Base-by-base conservation (phyloP, 2,329 filamentous ascomycete genomes). In the Phaeomoniella chlamydospora region DNA sequence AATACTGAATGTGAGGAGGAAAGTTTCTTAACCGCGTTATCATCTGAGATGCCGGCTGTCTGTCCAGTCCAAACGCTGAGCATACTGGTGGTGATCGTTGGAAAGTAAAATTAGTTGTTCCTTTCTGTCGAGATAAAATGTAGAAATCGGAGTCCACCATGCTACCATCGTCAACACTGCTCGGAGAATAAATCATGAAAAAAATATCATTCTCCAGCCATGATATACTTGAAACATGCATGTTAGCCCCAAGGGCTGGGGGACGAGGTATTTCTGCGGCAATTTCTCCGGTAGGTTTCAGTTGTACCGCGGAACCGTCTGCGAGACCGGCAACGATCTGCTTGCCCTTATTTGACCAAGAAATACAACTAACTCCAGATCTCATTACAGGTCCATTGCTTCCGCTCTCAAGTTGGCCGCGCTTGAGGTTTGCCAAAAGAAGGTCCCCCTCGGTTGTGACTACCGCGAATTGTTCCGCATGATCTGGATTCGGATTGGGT, bases 341-440 rank as follows among this genome's bases (percentile, higher is more conserved):
- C 55, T 94, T 98, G 33, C 90, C 90, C 53, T 79, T 84, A 41
- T 75, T 80, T 55, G 90, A 98, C 90, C 92, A 98, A 38, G 82
- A 79, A 4, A 84, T 71, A 49, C 81, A 90, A 52, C 78, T 86
- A 17, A 93, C 87, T 33, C 80, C 77, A 17, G 71, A 65, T 49
- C 78, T 83, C 43, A 93, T 64, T 1, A 77, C 62, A 49, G 64
- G 69, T 19, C 82, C 83, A 43, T 74, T 74, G 14, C 66, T 48
- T 1, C 72, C 72, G 19, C 63, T 60, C 5, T 70, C 53, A 31
- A 85, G 67, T 29, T 61, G 66, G 34, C 70, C 68, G 26, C 77
- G 70, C 48, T 80, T 77, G 40, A 98, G 57, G 54, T 94, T 83
- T 5, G 83, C 82, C 56, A 98, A 75, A 52, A 87, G 64, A 13